Conservation (phyloP, 2,329 filamentous ascomycete genomes). For the Mollisia scopiformis region DNA sequence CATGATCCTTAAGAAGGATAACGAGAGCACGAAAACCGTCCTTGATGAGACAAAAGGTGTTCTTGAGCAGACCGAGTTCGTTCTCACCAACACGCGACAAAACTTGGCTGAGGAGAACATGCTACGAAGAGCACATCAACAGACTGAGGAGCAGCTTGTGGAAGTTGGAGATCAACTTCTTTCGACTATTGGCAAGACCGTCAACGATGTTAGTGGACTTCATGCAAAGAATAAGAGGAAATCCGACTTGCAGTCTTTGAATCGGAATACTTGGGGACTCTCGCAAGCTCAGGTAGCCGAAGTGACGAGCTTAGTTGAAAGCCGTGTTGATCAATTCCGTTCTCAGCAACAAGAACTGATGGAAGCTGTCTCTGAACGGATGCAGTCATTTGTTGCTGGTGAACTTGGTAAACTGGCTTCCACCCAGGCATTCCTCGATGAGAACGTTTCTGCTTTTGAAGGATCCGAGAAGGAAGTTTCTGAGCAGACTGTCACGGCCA, state of each 20-base stretch:
- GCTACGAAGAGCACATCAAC: slow-evolving; percentile 80
- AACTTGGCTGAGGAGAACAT: slow-evolving; percentile 78
- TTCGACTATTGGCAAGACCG: slow-evolving; percentile 75
- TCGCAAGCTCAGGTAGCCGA: slow-evolving; percentile 77
- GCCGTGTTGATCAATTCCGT: slow-evolving; percentile 73
- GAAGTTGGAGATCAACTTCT: slow-evolving; percentile 76
- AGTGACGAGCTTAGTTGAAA: slow-evolving; percentile 77
- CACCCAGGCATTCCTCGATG: slow-evolving; percentile 71
- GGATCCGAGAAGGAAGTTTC: slow-evolving; percentile 70
- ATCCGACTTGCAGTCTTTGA: slow-evolving; percentile 79
- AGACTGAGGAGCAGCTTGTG: slow-evolving; percentile 79
- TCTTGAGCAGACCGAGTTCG: slow-evolving; percentile 84
- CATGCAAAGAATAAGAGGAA: slow-evolving; percentile 86
- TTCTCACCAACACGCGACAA: slow-evolving; percentile 76
- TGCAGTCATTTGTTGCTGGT: slow-evolving; percentile 75
- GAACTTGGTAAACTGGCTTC: slow-evolving; percentile 73
- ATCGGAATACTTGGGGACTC: slow-evolving; percentile 77
- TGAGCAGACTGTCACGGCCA: slow-evolving; percentile 68
- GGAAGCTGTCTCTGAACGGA: slow-evolving; percentile 65
- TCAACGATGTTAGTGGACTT: slow-evolving; percentile 78
- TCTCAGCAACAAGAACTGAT: slow-evolving; percentile 74
- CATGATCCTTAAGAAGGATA: slow-evolving; percentile 85
- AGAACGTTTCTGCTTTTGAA: slow-evolving; percentile 69
- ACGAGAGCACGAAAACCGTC: slow-evolving; percentile 72
- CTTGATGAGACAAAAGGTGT: slow-evolving; percentile 82